A percentile compares a stretch with the other conserved stretches of the same genome.
Conservation (phyloP, 148 eudicot genomes). For the Nepenthes gracilis region DNA sequence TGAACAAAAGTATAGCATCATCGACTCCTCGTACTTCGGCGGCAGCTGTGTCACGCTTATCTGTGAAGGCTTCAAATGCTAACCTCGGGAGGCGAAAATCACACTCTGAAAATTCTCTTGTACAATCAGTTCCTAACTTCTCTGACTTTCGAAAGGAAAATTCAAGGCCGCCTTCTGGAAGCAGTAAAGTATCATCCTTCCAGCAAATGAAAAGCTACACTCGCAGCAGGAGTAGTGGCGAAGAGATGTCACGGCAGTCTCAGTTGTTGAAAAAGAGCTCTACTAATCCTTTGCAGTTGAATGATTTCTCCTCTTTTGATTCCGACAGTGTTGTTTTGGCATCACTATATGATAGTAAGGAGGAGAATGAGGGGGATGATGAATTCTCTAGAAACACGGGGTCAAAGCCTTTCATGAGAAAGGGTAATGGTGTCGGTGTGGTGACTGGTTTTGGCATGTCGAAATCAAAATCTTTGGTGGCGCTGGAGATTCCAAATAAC, state of each 20-base stretch:
- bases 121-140: slow-evolving; percentile 86
- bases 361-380: slow-evolving; percentile 30
- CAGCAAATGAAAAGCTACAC: slow-evolving; percentile 54
- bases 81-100: slow-evolving; percentile 52
- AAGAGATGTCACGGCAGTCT: slow-evolving; percentile 37
- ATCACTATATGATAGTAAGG: slow-evolving; percentile 30
- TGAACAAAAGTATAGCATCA: slow-evolving; percentile 34
- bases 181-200: slow-evolving; percentile 40
- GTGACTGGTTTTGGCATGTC: slow-evolving; percentile 27
- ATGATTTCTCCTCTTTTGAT: slow-evolving; percentile 30
- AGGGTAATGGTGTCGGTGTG: slow-evolving; percentile 35
- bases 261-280: slow-evolving; percentile 47
- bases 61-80: slow-evolving; percentile 43
- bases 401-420: slow-evolving; percentile 41
- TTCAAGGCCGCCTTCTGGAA: slow-evolving; percentile 59
- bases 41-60: slow-evolving; percentile 38
- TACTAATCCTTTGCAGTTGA: slow-evolving; percentile 37
- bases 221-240: slow-evolving; percentile 58
- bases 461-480: slow-evolving; percentile 33
- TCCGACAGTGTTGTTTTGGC: slow-evolving; percentile 29
- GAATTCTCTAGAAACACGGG: slow-evolving; percentile 22
- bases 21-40: slow-evolving; percentile 52
- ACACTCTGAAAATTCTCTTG: slow-evolving; percentile 79
- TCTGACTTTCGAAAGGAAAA: slow-evolving; percentile 84
- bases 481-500: slow-evolving; percentile 20